Percentiles rank a stretch among this genome's conserved stretches.
phyloP scores from a whole-genome alignment of 306 rosid genomes.

The Mucuna pruriens region DNA sequence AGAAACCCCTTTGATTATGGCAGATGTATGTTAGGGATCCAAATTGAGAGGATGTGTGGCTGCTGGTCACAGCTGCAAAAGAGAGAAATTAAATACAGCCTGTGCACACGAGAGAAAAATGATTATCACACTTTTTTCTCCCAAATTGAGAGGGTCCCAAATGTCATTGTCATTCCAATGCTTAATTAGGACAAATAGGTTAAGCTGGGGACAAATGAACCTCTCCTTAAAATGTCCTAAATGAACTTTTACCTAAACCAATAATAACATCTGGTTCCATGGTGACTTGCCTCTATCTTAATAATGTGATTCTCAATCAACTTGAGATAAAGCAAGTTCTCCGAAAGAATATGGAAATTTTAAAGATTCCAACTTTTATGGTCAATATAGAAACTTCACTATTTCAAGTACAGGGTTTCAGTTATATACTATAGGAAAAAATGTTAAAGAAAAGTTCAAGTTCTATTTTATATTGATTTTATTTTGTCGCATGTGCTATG shows the following conservation, averaged over 20 bases:
- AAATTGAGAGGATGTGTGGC: not conserved
- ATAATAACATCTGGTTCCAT: not conserved
- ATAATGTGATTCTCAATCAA: not conserved
- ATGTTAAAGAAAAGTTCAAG: not conserved
- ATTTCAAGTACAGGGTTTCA: not conserved
- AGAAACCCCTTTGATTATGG: not conserved
- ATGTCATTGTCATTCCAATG: not conserved
- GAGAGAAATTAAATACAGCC: not conserved
- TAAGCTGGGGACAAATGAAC: constrained; percentile 1
- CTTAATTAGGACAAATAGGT: not conserved
- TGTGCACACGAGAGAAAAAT: constrained; percentile 26
- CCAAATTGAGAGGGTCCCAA: constrained; percentile 9
- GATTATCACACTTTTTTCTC: not conserved
- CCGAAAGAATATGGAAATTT: not conserved
- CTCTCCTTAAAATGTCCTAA: not conserved
- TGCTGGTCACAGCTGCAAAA: not conserved
- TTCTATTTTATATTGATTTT: not conserved
- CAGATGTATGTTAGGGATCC: not conserved
- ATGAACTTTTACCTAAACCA: constrained; percentile 29
- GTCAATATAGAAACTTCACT: constrained; percentile 7
- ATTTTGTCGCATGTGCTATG: not conserved
- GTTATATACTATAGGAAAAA: not conserved
- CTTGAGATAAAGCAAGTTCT: not conserved
- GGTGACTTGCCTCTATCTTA: not conserved
- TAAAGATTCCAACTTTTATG: not conserved